Evolutionary conservation across 2,329 filamentous ascomycete species (phyloP), one percentile per base, ranked within the genome.

Genomic region (Calonectria pseudoturangicola): DNA sequence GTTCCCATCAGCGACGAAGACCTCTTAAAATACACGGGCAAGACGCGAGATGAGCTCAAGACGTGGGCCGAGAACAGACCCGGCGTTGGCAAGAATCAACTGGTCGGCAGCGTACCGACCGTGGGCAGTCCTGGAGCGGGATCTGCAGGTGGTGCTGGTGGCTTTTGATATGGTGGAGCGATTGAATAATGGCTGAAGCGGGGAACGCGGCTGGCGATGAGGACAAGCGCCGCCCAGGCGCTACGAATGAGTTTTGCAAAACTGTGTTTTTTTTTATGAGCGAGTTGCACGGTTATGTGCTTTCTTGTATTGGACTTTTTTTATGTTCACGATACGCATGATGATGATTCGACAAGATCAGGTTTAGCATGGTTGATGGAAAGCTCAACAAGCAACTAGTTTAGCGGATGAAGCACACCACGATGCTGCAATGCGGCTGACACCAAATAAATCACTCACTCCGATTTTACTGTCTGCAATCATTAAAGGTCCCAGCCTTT

Each of bases 11-110:
- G 81, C 73, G 84, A 86, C 70, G 84, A 84, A 13, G 85, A 86
- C 72, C 75, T 87, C 33, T 63, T 80, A 33, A 85, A 85, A 73
- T 85, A 86, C 81, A 86, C 85, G 41, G 85, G 85, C 76, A 86
- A 82, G 74, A 77, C 76, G 36, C 81, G 82, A 47, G 80, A 79
- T 2, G 78, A 83, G 75, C 78, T 87, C 65, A 77, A 80, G 27
- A 41, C 76, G 2, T 86, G 85, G 85, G 82, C 83, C n/a, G 83
- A 82, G 28, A 79, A 77, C 4, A 76, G 80, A 30, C 84, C 85
- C 1, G 85, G 84, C 18, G 85, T 87, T 5, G 86, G 80, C 43
- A 83, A 80, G 66, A 85, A 87, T 68, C 84, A 85, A 68, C 76
- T 82, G 25, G 83, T 84, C 4, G 84, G 85, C 8, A 83, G 76